Evolutionary conservation across 192 early-diverging fungal genomes (phyloP).

Genomic region (Podila verticillata): DNA sequence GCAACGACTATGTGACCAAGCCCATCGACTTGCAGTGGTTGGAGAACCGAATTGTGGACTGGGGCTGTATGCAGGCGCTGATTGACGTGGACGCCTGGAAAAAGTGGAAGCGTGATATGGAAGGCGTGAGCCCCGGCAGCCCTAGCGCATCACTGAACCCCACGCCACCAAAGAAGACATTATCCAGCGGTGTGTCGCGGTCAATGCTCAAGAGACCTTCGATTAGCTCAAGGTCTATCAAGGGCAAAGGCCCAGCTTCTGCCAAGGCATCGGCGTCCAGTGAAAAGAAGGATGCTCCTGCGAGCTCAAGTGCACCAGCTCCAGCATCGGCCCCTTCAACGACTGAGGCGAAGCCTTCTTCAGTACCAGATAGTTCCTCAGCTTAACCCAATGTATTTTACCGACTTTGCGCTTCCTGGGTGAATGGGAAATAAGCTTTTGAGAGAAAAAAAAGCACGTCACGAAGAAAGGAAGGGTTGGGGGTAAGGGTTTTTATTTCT

Average conservation of each 20-base stretch:
- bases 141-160: background rate
- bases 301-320: background rate
- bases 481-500: too few relatives aligned
- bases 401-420: too few relatives aligned
- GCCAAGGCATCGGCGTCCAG: conserved; percentile 12
- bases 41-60: conserved; percentile 87
- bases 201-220: conserved; percentile 39
- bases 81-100: conserved; percentile 85
- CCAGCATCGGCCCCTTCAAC: too few relatives aligned
- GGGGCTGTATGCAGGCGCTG: conserved; percentile 93
- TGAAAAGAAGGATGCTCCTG: background rate
- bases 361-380: too few relatives aligned
- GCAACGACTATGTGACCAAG: conserved; percentile 93
- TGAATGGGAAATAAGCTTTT: too few relatives aligned
- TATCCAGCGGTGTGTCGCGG: conserved; percentile 14
- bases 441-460: too few relatives aligned
- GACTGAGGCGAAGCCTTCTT: too few relatives aligned
- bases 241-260: conserved; percentile 21
- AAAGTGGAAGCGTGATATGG: conserved; percentile 56
- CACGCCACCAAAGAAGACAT: conserved; percentile 8
- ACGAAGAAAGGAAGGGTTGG: too few relatives aligned
- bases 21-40: conserved; percentile 87
- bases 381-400: too few relatives aligned
- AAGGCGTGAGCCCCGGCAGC: conserved; percentile 26
- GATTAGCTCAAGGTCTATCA: conserved; percentile 36